Evolutionary conservation across 768 basidiomycete species (phyloP), one percentile per base, ranked within the genome.

Genomic region (Tephrocybe sp.): DNA sequence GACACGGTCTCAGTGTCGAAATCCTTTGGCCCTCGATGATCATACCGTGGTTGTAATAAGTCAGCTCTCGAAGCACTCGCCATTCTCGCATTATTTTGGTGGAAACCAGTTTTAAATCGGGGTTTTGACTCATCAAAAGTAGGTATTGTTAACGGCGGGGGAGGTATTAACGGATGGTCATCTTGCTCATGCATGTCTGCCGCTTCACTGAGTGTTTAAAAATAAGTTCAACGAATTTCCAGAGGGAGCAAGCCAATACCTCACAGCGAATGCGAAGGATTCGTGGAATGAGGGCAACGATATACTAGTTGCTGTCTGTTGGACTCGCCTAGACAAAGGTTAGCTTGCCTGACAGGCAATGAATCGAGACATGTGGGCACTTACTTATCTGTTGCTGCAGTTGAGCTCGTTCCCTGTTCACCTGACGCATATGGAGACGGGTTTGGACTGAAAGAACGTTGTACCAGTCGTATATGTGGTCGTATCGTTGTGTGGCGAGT

Each of bases 261-360:
- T 39, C 18, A 53, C n/a, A 18, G 53, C 53, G 4, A 54, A 48
- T 1, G 51, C 46, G 28, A 61, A 61, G 30, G 57, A 46, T 48
- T 58, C 57, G 3, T 53, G 57, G 25, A 61, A 61, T n/a, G 59
- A 56, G 18, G 59, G 59, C 14, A 61, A 25, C 15, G 51, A 51
- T 24, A 60, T 40, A 7, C 8, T 48, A 2, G n/a, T 43, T 7
- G 24, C 23, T 8, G 38, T 11, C 2, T 55, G n/a, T 7, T n/a
- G 28, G 37, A 14, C 10, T 18, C 17, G 30, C 24, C 42, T 54
- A 28, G 1, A 25, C 8, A 7, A 24, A 3, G n/a, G 2, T 45
- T 12, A 21, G 34, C 15, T 12, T 12, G 8, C n/a, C n/a, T n/a
- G n/a, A n/a, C 6, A 10, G 34, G 15, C 15, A 8, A n/a, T 7